Evolutionary conservation across 208 protist species (phyloP).

Genomic region (Acanthamoeba triangularis): DNA sequence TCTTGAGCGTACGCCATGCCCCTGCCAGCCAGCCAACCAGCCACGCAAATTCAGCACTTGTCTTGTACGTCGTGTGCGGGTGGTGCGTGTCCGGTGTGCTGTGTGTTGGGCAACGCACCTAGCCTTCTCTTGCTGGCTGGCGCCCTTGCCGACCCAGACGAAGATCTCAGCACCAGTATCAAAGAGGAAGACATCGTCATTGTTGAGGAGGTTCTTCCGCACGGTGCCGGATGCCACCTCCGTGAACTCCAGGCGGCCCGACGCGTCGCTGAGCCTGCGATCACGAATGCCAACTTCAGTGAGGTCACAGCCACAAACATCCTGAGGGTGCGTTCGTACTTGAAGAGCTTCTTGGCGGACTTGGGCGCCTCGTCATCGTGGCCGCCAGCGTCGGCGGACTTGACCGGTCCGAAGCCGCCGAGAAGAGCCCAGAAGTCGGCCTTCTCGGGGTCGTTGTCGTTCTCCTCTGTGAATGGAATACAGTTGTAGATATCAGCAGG

Average conservation of each 20-base stretch:
- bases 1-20: constrained; percentile 18
- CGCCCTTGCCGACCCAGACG: constrained; percentile 81
- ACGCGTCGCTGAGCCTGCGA: constrained; percentile 45
- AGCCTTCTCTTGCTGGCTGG: neutral
- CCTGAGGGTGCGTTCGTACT: neutral
- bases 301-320: neutral
- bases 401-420: constrained; percentile 31
- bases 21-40: neutral
- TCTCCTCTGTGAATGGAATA: constrained; percentile 4
- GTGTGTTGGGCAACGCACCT: neutral
- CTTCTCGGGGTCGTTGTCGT: constrained; percentile 9
- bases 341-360: constrained; percentile 70
- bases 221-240: constrained; percentile 17
- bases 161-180: constrained; percentile 81
- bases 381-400: constrained; percentile 2
- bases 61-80: neutral
- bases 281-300: neutral
- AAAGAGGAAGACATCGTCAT: constrained; percentile 78
- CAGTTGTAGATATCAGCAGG: neutral
- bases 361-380: neutral
- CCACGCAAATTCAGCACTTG: neutral
- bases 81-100: too few species aligned
- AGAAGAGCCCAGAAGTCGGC: constrained; percentile 58
- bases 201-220: neutral
- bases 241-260: constrained; percentile 1